Evolutionary conservation across 2,329 filamentous ascomycete species (phyloP).

Genomic region (Magnaporthiopsis poae): DNA sequence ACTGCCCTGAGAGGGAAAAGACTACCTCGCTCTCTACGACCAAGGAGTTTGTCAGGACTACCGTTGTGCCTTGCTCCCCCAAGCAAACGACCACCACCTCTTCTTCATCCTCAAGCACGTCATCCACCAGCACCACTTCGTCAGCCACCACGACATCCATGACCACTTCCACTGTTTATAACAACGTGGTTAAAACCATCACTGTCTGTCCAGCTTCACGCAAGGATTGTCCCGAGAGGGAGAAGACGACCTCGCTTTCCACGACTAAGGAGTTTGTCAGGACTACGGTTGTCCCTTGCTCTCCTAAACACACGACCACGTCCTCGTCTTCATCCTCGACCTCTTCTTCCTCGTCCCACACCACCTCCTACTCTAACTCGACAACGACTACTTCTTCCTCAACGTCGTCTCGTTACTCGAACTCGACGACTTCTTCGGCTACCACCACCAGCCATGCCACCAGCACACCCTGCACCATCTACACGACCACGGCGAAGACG

Average conservation of each 20-base stretch:
- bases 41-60: neutral
- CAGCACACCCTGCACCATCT: neutral
- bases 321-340: neutral
- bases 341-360: neutral
- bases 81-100: neutral
- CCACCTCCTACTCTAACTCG: neutral
- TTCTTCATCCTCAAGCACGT: neutral
- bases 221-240: neutral
- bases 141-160: neutral
- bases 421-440: neutral
- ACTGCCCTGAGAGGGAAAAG: slow-evolving; percentile 1
- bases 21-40: neutral
- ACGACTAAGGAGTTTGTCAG: neutral
- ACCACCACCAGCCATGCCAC: neutral
- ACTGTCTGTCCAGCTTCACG: neutral
- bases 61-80: neutral
- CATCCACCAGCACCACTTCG: neutral
- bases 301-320: neutral
- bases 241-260: neutral
- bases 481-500: neutral
- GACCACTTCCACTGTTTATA: slow-evolving; percentile 6
- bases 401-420: too few species aligned
- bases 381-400: neutral
- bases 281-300: slow-evolving; percentile 2
- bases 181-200: neutral